A percentile compares a stretch with the other conserved stretches of the same genome.
Evolutionary conservation across 768 basidiomycete species (phyloP).

Genomic region (Auriscalpium microsporum): DNA sequence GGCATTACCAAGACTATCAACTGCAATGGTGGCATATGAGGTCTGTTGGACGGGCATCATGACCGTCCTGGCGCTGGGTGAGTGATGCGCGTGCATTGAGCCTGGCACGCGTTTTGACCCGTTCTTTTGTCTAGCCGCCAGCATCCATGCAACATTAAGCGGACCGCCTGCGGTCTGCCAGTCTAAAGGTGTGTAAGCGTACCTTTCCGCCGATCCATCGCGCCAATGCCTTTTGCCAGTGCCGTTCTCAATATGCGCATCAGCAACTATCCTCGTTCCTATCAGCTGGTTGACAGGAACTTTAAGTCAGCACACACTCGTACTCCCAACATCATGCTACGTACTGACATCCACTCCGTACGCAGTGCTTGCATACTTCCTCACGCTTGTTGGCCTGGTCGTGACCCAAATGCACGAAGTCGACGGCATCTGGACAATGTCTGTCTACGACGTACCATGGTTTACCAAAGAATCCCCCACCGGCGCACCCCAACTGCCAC

Average conservation of each 20-base stretch:
- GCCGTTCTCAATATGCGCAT: conserved; percentile 17
- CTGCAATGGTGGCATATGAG: conserved; percentile 40
- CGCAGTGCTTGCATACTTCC: conserved; percentile 45
- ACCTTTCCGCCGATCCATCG: background rate
- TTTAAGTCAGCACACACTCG: conserved; percentile 13
- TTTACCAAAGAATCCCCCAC: conserved; percentile 23
- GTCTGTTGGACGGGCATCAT: conserved; percentile 46
- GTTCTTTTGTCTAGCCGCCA: conserved; percentile 32
- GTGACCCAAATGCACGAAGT: conserved; percentile 34
- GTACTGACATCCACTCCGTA: background rate
- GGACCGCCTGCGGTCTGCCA: conserved; percentile 30
- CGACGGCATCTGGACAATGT: conserved; percentile 43
- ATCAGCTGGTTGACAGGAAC: conserved; percentile 23
- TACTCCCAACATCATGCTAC: background rate
- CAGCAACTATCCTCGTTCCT: conserved; percentile 19
- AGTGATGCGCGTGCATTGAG: conserved; percentile 9
- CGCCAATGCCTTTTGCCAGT: background rate
- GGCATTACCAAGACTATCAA: conserved; percentile 14
- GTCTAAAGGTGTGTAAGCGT: conserved; percentile 7
- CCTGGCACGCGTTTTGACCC: background rate
- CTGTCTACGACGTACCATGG: conserved; percentile 50
- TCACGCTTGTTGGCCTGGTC: conserved; percentile 39
- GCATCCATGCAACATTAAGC: conserved; percentile 40
- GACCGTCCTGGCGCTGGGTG: conserved; percentile 43
- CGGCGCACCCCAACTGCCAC: conserved; percentile 5